A percentile compares a stretch with the other conserved stretches of the same genome.
These are phyloP conservation scores for Meredithiella fracta DNA, from an alignment of 2,329 filamentous ascomycete species.

Conservation along the genomic window DNA sequence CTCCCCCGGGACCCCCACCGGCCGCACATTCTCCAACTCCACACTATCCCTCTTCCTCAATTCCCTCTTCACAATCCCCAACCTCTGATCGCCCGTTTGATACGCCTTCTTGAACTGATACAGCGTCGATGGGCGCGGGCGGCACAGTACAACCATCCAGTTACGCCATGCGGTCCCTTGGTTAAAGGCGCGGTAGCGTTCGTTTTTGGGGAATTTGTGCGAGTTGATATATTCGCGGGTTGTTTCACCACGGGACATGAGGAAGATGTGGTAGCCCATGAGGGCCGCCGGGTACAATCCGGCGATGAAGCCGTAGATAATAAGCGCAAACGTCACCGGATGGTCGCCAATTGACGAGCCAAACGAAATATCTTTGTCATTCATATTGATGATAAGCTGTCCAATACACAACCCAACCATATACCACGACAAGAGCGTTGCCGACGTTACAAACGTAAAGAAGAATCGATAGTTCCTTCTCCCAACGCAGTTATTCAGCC, in stretches of 20 bases:
- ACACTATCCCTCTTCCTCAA: constrained; percentile 31
- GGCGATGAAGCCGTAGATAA: constrained; percentile 62
- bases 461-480: constrained; percentile 97
- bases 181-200: constrained; percentile 80
- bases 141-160: constrained; percentile 62
- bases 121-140: constrained; percentile 76
- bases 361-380: constrained; percentile 49
- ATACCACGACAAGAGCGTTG: constrained; percentile 60
- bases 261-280: constrained; percentile 76
- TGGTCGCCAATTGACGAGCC: constrained; percentile 50
- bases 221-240: constrained; percentile 92
- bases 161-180: constrained; percentile 63
- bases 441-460: constrained; percentile 72
- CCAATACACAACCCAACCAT: constrained; percentile 63
- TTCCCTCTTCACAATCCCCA: constrained; percentile 35
- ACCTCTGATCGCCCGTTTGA: constrained; percentile 66
- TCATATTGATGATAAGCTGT: constrained; percentile 60
- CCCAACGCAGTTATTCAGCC: constrained; percentile 96
- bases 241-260: constrained; percentile 82
- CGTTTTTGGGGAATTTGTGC: constrained; percentile 83
- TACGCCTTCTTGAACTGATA: constrained; percentile 70
- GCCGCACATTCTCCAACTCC: constrained; percentile 50
- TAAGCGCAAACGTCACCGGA: constrained; percentile 72
- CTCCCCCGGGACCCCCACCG: background rate
- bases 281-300: constrained; percentile 70